Evolutionary conservation across 345 rosid genomes (phyloP).

Genomic region (Luvunga scandens): DNA sequence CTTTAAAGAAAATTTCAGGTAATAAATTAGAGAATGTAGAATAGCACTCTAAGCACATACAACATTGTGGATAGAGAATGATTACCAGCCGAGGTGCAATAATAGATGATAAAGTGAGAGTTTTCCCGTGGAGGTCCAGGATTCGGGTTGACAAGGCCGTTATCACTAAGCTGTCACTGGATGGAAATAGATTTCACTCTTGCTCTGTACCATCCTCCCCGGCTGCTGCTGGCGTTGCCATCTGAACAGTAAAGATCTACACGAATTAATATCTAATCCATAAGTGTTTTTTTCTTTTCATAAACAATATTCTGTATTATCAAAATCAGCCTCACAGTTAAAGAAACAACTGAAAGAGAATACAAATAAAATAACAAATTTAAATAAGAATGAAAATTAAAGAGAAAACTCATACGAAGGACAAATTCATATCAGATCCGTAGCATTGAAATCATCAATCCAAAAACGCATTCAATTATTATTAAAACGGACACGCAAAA

Average conservation of each 20-base stretch:
- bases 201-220: constrained; percentile 62
- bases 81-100: constrained; percentile 80
- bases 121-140: constrained; percentile 85
- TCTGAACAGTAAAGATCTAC: constrained; percentile 39
- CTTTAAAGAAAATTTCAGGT: not conserved
- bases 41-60: not conserved
- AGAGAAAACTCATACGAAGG: not conserved
- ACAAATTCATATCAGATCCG: constrained; percentile 15
- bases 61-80: not conserved
- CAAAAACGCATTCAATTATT: not conserved
- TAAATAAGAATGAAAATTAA: not conserved
- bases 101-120: constrained; percentile 73
- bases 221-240: constrained; percentile 46
- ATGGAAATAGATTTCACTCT: constrained; percentile 84
- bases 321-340: not conserved
- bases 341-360: not conserved
- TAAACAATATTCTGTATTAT: not conserved
- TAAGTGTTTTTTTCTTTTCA: not conserved
- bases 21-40: no score
- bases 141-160: constrained; percentile 53
- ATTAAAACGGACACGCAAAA: constrained; percentile 7
- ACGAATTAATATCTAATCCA: not conserved
- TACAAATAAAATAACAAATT: not conserved
- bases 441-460: not conserved
- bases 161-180: constrained; percentile 86